A percentile compares a stretch with the other conserved stretches of the same genome.
phyloP scores from a whole-genome alignment of 805 yeast species.

The Tetrapisispora taiwanensis region DNA sequence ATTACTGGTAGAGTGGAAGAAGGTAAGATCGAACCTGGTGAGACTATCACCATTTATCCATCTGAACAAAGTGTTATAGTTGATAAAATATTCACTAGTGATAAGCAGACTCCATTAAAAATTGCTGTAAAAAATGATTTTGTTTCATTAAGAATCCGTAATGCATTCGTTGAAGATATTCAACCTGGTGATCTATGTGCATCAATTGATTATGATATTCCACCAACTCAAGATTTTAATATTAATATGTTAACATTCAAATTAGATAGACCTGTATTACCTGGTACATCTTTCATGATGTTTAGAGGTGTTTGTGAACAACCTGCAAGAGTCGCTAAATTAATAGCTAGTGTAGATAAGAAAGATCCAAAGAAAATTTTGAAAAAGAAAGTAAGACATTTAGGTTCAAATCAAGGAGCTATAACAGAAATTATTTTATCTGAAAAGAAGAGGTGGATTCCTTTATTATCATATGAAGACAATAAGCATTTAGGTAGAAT shows the following conservation, averaged over 20 bases:
- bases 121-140: conserved; percentile 47
- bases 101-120: conserved; percentile 11
- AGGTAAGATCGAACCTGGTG: conserved; percentile 66
- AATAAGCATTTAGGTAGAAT: conserved; percentile 93
- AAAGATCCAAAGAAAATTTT: conserved; percentile 70
- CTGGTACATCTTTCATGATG: conserved; percentile 68
- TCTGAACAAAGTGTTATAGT: conserved; percentile 33
- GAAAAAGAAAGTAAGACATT: conserved; percentile 87
- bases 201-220: conserved; percentile 36
- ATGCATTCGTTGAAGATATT: conserved; percentile 33
- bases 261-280: conserved; percentile 57
- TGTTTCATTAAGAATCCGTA: conserved; percentile 35
- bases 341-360: conserved; percentile 54
- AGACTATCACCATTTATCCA: conserved; percentile 50
- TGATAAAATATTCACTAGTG: conserved; percentile 27
- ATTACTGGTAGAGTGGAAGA: conserved; percentile 56
- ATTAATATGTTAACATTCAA: conserved; percentile 58
- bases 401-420: conserved; percentile 90
- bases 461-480: conserved; percentile 76
- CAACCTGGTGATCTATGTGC: conserved; percentile 62
- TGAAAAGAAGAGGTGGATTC: conserved; percentile 83
- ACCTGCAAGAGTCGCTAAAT: conserved; percentile 56
- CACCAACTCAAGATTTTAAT: conserved; percentile 38
- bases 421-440: conserved; percentile 95
- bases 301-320: conserved; percentile 67